A percentile compares a stretch with the other conserved stretches of the same genome.
These are phyloP conservation scores for Neurospora sp. DNA, from an alignment of 495 filamentous ascomycete species.

Conservation along the genomic window DNA sequence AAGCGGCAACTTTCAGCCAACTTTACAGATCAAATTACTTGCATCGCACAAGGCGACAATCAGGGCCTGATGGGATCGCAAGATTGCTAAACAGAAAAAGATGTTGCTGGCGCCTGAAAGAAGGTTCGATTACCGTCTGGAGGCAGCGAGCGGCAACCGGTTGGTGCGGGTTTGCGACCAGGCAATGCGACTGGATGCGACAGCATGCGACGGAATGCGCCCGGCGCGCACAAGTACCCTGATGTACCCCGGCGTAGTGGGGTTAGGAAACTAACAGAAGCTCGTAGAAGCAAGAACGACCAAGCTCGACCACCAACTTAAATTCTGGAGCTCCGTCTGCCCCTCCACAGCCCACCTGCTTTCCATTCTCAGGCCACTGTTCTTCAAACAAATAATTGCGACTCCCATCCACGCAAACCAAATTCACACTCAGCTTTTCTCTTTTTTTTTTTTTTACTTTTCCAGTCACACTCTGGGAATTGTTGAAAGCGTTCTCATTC, in stretches of 20 bases:
- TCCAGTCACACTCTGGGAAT: neutral
- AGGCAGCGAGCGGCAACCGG: constrained; percentile 8
- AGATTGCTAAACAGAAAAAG: neutral
- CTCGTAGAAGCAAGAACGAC: constrained; percentile 18
- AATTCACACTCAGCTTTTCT: neutral
- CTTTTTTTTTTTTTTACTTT: neutral
- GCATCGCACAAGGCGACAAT: neutral
- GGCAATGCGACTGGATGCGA: neutral
- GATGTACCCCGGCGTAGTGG: constrained; percentile 21
- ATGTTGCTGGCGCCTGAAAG: constrained; percentile 7
- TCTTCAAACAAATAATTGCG: constrained; percentile 3
- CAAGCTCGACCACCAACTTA: constrained; percentile 20
- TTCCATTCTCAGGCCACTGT: constrained; percentile 8
- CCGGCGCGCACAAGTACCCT: constrained; percentile 7
- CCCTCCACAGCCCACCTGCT: constrained; percentile 11
- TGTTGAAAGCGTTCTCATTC: neutral
- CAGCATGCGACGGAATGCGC: neutral
- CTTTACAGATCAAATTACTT: neutral
- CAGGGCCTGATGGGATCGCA: neutral
- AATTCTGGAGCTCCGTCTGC: constrained; percentile 20
- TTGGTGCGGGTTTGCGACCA: neutral
- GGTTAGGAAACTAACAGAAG: constrained; percentile 25
- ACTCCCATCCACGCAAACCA: constrained; percentile 6
- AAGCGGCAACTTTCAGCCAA: neutral
- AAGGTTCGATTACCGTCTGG: constrained; percentile 20